Evolutionary conservation across 1,139 yeast species (phyloP), one percentile per base, ranked within the genome.

Genomic region (Maudiozyma humilis): DNA sequence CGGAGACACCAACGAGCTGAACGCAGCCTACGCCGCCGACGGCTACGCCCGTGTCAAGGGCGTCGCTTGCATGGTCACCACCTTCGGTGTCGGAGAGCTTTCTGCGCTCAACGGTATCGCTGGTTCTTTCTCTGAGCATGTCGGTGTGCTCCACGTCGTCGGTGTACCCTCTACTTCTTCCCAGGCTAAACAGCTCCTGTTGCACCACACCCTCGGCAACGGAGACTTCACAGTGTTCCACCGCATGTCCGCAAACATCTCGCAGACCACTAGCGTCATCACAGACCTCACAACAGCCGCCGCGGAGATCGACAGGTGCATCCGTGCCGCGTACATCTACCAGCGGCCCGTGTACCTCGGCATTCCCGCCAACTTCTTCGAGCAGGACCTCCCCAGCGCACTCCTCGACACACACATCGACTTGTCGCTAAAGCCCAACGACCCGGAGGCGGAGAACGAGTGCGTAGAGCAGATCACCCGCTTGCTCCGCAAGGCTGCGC

Each of bases 341-440:
- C 91, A 83, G 64, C 76, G 87, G 65, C 94, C 95, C 17, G 91
- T 83, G 15, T 85, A 85, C 66, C 63, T 85, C 53, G 94, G 85
- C 33, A 66, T 85, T 47, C 94, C 94, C 51, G 82, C 89, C 45
- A 84, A 85, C 69, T 72, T 83, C 63, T 82, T 82, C 46, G 87
- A 82, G 56, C 69, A 71, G 56, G 66, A 60, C 41, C 79, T 85
- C 31, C 78, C 82, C 32, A 71, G 76, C 12, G 59, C 65, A 30
- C 64, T 73, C 50, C 71, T 83, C 59, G 69, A 75, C 32, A 74
- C 75, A 31, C 86, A 87, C 48, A 72, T 85, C 55, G 80, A 82
- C 63, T 66, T 83, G 56, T 51, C 70, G 1, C 67, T 79, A 55
- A 71, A 72, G 52, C 74, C 76, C 43, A 84, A 83, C 64, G 84